Conservation (phyloP, 169 alveolate species). For the Plasmodium cynomolgi region DNA sequence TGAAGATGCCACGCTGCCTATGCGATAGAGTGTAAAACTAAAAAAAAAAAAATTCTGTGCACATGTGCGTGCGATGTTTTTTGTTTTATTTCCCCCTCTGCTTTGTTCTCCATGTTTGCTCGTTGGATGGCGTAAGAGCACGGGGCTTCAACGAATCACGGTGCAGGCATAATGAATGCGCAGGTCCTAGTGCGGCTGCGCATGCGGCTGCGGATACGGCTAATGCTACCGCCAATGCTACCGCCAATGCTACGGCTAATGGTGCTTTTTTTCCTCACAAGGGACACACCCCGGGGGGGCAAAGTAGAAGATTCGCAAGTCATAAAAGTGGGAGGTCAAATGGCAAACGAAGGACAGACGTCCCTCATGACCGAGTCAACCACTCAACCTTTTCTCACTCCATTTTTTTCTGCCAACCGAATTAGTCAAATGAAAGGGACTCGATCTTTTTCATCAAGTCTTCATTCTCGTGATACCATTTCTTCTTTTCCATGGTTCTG, state of each 20-base stretch:
- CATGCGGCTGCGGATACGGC: too few relatives aligned
- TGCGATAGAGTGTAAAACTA: not conserved
- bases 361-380: not conserved
- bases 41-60: not conserved
- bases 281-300: not conserved
- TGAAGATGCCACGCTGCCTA: not conserved
- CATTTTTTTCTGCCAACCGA: not conserved
- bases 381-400: not conserved
- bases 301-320: not conserved
- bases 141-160: not conserved
- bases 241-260: not conserved
- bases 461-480: conserved; percentile 74
- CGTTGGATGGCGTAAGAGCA: not conserved
- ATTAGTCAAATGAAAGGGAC: conserved; percentile 52
- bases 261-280: not conserved
- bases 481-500: conserved; percentile 73
- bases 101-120: not conserved
- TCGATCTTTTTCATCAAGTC: conserved; percentile 70
- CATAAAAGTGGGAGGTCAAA: not conserved
- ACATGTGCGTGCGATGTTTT: not conserved
- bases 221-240: too few relatives aligned
- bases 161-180: not conserved
- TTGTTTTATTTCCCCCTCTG: not conserved
- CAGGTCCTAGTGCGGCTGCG: not conserved
- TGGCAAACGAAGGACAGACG: not conserved